These are phyloP conservation scores for Agrocybe pediades DNA, from an alignment of 768 basidiomycete species.

Conservation along the genomic window DNA sequence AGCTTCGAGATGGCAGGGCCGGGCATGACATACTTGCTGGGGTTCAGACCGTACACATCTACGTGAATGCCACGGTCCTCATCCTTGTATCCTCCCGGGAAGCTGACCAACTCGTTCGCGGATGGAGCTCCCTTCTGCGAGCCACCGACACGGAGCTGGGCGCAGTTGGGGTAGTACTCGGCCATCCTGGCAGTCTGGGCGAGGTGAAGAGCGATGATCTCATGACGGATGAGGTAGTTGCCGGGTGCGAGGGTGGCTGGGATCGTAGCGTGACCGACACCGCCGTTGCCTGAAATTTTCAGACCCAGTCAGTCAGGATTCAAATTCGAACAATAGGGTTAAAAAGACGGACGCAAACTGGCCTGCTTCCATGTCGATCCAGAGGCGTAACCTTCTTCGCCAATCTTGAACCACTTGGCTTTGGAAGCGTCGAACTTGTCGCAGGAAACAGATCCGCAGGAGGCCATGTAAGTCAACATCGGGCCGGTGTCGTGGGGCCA, in stretches of 20 bases:
- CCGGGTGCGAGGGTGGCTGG: slow-evolving; percentile 61
- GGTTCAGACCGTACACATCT: slow-evolving; percentile 33
- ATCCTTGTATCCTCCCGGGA: slow-evolving; percentile 77
- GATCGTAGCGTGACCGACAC: slow-evolving; percentile 40
- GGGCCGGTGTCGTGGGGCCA: slow-evolving; percentile 65
- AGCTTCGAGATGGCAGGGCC: slow-evolving; percentile 52
- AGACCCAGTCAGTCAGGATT: too few species aligned
- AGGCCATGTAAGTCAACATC: slow-evolving; percentile 73
- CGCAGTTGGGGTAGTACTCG: slow-evolving; percentile 81
- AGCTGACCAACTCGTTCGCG: slow-evolving; percentile 51
- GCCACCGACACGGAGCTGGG: slow-evolving; percentile 58
- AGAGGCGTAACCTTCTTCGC: slow-evolving; percentile 50
- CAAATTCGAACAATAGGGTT: too few species aligned
- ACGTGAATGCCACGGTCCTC: slow-evolving; percentile 71
- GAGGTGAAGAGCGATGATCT: slow-evolving; percentile 78
- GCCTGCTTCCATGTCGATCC: too few species aligned
- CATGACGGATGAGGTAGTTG: slow-evolving; percentile 76
- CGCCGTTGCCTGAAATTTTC: too few species aligned
- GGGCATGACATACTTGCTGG: slow-evolving; percentile 47
- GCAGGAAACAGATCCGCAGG: slow-evolving; percentile 59
- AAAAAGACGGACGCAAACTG: too few species aligned
- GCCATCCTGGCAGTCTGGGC: slow-evolving; percentile 60
- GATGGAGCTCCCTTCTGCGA: slow-evolving; percentile 49
- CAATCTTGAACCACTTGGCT: slow-evolving; percentile 78
- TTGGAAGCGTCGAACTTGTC: slow-evolving; percentile 56